Percentiles rank a stretch among this genome's conserved stretches.
Conservation (phyloP, 1,284 basidiomycete genomes). For the Microbotryomycetes sp. region DNA sequence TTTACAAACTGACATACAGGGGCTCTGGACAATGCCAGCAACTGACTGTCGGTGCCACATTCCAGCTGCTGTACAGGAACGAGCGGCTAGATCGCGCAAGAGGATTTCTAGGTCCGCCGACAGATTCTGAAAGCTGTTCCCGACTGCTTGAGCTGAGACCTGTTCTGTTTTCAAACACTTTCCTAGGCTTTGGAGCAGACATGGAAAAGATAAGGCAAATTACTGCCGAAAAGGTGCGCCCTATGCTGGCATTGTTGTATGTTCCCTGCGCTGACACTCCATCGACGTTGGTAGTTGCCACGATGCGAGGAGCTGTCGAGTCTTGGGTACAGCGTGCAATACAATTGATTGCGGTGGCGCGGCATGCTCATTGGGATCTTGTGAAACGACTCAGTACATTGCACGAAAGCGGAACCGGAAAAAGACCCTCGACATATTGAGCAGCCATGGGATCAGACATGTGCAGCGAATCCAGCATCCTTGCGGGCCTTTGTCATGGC, state of each 20-base stretch:
- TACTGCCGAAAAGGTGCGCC: not conserved
- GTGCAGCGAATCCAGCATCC: constrained; percentile 47
- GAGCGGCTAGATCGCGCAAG: constrained; percentile 64
- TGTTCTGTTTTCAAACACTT: not conserved
- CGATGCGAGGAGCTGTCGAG: not conserved
- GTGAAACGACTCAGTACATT: too few relatives aligned
- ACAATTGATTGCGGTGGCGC: not conserved
- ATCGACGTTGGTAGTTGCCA: not conserved
- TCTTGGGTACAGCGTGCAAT: not conserved
- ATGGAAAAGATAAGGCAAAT: not conserved
- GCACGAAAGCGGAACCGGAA: not conserved
- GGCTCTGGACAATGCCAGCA: too few relatives aligned
- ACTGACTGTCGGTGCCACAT: too few relatives aligned
- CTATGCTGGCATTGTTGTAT: too few relatives aligned
- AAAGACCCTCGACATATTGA: not conserved
- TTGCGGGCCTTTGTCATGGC: constrained; percentile 61
- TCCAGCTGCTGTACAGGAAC: constrained; percentile 53
- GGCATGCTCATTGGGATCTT: not conserved
- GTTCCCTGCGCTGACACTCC: too few relatives aligned
- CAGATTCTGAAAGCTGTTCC: too few relatives aligned
- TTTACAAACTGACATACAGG: too few relatives aligned
- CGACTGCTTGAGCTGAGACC: too few relatives aligned
- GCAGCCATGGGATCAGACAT: constrained; percentile 28
- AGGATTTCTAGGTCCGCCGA: constrained; percentile 65
- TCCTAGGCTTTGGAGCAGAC: not conserved